phyloP scores from a whole-genome alignment of 306 rosid species.

The Datisca glomerata region DNA sequence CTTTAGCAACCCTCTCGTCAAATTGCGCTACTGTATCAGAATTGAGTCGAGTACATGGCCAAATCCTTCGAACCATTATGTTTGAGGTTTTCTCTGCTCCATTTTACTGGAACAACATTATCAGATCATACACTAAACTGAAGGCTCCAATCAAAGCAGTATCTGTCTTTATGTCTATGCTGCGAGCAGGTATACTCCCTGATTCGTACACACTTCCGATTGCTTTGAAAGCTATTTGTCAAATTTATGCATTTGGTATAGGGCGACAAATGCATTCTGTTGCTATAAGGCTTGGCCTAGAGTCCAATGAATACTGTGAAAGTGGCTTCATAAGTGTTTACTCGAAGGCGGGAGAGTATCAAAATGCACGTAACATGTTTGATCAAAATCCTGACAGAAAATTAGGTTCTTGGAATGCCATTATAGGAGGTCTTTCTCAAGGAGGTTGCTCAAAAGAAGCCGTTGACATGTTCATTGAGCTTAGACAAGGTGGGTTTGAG shows the following conservation, averaged over 20 bases:
- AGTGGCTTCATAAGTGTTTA: constrained; percentile 52
- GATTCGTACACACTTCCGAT: constrained; percentile 63
- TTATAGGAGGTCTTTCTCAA: constrained; percentile 49
- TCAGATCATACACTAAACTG: constrained; percentile 42
- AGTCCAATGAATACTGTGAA: constrained; percentile 49
- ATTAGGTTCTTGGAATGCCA: constrained; percentile 73
- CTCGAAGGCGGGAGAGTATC: constrained; percentile 47
- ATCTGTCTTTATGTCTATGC: constrained; percentile 29
- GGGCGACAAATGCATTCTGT: constrained; percentile 49
- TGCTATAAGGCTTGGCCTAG: constrained; percentile 42
- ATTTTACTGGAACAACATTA: constrained; percentile 56
- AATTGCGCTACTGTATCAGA: constrained; percentile 18
- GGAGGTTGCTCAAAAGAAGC: constrained; percentile 44
- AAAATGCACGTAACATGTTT: constrained; percentile 43
- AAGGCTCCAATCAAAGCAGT: constrained; percentile 39
- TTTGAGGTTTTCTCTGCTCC: constrained; percentile 30
- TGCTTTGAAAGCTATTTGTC: constrained; percentile 42
- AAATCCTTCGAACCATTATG: constrained; percentile 26
- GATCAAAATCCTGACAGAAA: constrained; percentile 49
- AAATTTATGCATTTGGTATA: constrained; percentile 17
- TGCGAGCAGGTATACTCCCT: constrained; percentile 36
- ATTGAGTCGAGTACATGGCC: constrained; percentile 31
- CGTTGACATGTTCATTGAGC: constrained; percentile 23
- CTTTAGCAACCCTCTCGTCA: constrained; percentile 21
- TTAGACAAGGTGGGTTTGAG: constrained; percentile 37